These are phyloP conservation scores for Cercophora scortea DNA, from an alignment of 495 filamentous ascomycete species.

Conservation along the genomic window DNA sequence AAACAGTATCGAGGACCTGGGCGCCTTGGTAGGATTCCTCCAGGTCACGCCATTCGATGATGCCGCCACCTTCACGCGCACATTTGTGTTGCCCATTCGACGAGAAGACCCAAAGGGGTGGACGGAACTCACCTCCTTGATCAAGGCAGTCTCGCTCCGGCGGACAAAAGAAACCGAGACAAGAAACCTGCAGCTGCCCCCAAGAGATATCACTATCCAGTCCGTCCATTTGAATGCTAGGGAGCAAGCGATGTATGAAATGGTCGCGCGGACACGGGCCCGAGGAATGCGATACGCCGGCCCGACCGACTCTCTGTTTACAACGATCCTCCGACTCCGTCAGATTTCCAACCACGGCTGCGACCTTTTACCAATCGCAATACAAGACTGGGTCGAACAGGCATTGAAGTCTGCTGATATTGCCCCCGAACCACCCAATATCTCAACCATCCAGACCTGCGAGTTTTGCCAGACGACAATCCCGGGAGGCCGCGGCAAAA, in stretches of 20 bases:
- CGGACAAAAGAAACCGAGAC: background rate
- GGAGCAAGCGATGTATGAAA: background rate
- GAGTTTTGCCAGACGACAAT: background rate
- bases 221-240: background rate
- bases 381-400: background rate
- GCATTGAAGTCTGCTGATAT: background rate
- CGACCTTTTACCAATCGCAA: background rate
- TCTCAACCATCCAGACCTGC: background rate
- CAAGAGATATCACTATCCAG: background rate
- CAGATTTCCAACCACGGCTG: background rate
- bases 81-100: background rate
- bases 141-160: background rate
- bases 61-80: background rate
- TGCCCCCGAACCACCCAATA: too few species aligned
- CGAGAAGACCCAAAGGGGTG: background rate
- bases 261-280: background rate
- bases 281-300: background rate
- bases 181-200: background rate
- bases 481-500: background rate
- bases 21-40: background rate
- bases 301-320: background rate
- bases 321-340: background rate
- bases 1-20: background rate
- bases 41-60: background rate
- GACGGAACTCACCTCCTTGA: background rate